Percentiles rank a stretch among this genome's conserved stretches.
phyloP scores from a whole-genome alignment of 2,329 filamentous ascomycete genomes.

The Fusarium penzigii region DNA sequence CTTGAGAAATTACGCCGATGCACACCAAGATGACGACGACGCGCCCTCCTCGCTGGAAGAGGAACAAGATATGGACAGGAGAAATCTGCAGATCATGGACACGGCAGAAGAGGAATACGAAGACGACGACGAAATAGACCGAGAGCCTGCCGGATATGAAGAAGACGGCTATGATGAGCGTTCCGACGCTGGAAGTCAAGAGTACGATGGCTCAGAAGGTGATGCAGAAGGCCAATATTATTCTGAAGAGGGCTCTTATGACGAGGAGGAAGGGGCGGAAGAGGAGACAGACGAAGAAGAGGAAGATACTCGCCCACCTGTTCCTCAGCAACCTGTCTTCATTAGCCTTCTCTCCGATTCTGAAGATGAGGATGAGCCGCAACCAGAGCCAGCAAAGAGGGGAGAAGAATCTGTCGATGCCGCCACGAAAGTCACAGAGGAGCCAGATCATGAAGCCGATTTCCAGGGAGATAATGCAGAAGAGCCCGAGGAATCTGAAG shows the following conservation, averaged over 20 bases:
- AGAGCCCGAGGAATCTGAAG: background rate
- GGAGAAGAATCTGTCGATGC: background rate
- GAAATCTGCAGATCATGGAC: slow-evolving; percentile 24
- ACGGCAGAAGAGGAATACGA: slow-evolving; percentile 24
- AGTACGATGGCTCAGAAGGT: slow-evolving; percentile 31
- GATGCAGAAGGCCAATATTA: slow-evolving; percentile 31
- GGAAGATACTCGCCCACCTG: slow-evolving; percentile 11
- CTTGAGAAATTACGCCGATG: slow-evolving; percentile 34
- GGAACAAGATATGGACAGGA: slow-evolving; percentile 30
- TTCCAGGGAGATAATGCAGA: background rate
- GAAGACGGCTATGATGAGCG: slow-evolving; percentile 29
- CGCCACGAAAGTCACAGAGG: background rate
- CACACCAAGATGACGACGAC: slow-evolving; percentile 37
- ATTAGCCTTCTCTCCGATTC: slow-evolving; percentile 51
- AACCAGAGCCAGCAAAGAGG: slow-evolving; percentile 2
- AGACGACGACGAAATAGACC: slow-evolving; percentile 30
- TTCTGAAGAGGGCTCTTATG: slow-evolving; percentile 28
- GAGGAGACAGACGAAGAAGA: slow-evolving; percentile 18
- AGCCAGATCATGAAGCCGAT: background rate
- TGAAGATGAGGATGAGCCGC: slow-evolving; percentile 42
- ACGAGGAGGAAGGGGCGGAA: slow-evolving; percentile 21
- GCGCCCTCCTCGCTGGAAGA: slow-evolving; percentile 29
- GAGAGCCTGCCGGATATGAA: slow-evolving; percentile 21
- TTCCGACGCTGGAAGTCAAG: slow-evolving; percentile 14
- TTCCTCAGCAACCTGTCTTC: slow-evolving; percentile 40